A percentile compares a stretch with the other conserved stretches of the same genome.
Evolutionary conservation across 805 yeast species (phyloP).

Genomic region (Candida silvicultrix): DNA sequence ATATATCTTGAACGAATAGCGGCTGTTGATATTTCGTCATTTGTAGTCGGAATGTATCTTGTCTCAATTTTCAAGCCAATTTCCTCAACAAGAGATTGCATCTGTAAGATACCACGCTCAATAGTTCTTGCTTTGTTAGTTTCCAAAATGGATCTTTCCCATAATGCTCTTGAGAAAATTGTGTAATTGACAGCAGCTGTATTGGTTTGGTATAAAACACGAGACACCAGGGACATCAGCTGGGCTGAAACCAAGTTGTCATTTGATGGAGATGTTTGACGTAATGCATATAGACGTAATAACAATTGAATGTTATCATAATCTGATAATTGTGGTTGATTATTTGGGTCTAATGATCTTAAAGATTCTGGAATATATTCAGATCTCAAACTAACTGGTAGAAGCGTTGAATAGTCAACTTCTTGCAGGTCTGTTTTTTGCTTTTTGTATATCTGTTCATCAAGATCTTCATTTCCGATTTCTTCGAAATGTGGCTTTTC

Average conservation of each 20-base stretch:
- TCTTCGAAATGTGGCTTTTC: conserved; percentile 71
- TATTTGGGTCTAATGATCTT: conserved; percentile 63
- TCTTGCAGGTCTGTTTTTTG: conserved; percentile 32
- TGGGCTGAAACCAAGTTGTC: conserved; percentile 76
- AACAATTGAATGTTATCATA: conserved; percentile 72
- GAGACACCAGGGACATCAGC: conserved; percentile 63
- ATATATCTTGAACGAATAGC: conserved; percentile 46
- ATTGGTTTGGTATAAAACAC: conserved; percentile 55
- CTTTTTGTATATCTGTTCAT: conserved; percentile 31
- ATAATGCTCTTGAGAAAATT: conserved; percentile 71
- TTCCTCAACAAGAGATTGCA: conserved; percentile 89
- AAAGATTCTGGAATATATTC: conserved; percentile 57
- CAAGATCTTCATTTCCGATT: conserved; percentile 41
- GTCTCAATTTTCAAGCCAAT: conserved; percentile 62
- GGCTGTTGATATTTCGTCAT: conserved; percentile 17
- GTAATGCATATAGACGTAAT: conserved; percentile 55
- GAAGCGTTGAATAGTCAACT: conserved; percentile 34
- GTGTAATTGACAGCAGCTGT: conserved; percentile 56
- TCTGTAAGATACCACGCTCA: conserved; percentile 89
- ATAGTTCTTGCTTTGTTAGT: conserved; percentile 76
- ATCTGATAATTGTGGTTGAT: conserved; percentile 67
- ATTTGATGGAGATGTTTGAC: conserved; percentile 66
- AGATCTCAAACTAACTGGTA: conserved; percentile 58
- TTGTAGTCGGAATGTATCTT: conserved; percentile 42
- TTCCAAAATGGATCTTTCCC: conserved; percentile 87